These are phyloP conservation scores for Lasiosphaeria miniovina DNA, from an alignment of 495 filamentous ascomycete species.

Conservation along the genomic window DNA sequence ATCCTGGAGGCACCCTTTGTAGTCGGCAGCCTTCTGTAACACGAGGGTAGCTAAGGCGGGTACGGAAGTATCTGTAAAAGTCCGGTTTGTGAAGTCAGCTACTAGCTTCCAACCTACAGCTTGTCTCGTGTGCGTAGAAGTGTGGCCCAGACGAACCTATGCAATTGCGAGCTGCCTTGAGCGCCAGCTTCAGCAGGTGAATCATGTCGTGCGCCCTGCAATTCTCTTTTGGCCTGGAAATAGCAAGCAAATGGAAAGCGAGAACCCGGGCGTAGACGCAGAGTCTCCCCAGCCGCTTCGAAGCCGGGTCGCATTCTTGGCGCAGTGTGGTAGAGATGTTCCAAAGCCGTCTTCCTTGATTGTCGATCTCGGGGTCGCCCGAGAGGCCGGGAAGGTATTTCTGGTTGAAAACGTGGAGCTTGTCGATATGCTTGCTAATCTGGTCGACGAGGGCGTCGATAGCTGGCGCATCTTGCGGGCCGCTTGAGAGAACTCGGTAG, in stretches of 20 bases:
- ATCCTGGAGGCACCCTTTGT: conserved; percentile 55
- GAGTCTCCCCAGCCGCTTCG: conserved; percentile 21
- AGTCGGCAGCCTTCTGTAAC: conserved; percentile 62
- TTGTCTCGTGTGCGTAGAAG: not conserved
- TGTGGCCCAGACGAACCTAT: conserved; percentile 47
- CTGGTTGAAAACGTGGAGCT: conserved; percentile 26
- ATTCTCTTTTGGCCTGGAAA: conserved; percentile 40
- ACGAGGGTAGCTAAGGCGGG: conserved; percentile 55
- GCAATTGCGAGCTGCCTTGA: conserved; percentile 65
- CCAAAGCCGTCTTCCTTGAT: conserved; percentile 58
- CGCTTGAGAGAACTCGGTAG: conserved; percentile 21
- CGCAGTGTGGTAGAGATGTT: conserved; percentile 59
- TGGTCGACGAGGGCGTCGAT: conserved; percentile 33
- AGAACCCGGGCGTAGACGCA: conserved; percentile 55
- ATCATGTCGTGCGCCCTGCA: conserved; percentile 38
- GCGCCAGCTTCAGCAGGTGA: conserved; percentile 61
- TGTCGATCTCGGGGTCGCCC: conserved; percentile 47
- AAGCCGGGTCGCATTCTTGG: conserved; percentile 24
- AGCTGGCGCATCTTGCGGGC: conserved; percentile 16
- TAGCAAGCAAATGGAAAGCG: conserved; percentile 67
- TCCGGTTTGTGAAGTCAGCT: not conserved
- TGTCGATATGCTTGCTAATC: conserved; percentile 34
- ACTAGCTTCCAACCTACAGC: not conserved
- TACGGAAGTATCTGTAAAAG: conserved; percentile 44
- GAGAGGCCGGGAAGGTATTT: conserved; percentile 11